Percentiles rank a stretch among this genome's conserved stretches.
These are phyloP conservation scores for Neoscytalidium dimidiatum DNA, from an alignment of 2,329 filamentous ascomycete species.

Conservation along the genomic window DNA sequence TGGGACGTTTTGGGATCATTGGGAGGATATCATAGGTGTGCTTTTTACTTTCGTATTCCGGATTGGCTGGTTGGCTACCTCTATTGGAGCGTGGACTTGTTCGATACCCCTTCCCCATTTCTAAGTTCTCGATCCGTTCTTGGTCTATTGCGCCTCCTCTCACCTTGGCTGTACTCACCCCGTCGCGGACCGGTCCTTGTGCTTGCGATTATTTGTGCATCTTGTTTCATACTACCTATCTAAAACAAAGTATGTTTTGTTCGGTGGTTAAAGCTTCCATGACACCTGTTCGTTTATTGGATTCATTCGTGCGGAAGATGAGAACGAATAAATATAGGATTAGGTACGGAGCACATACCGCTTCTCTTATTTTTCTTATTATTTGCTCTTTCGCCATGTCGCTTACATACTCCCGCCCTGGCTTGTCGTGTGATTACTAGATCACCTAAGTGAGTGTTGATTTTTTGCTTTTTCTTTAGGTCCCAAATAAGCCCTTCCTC, in stretches of 20 bases:
- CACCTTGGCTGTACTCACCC: neutral
- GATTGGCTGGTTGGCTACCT: constrained; percentile 11
- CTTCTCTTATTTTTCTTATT: neutral
- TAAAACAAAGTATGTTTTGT: neutral
- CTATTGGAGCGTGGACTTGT: constrained; percentile 12
- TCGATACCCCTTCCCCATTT: constrained; percentile 18
- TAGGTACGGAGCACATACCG: neutral
- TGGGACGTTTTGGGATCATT: neutral
- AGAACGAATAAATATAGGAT: neutral
- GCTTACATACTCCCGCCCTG: neutral
- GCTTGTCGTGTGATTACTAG: neutral
- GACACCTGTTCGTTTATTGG: neutral
- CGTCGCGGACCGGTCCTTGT: neutral
- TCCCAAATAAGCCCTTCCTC: neutral
- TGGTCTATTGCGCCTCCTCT: neutral
- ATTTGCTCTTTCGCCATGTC: neutral
- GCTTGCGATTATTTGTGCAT: neutral
- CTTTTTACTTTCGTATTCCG: constrained; percentile 4
- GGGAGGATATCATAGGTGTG: constrained; percentile 6
- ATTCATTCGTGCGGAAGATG: neutral
- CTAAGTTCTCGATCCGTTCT: neutral
- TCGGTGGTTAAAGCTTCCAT: neutral
- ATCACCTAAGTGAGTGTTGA: neutral
- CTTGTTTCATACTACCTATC: neutral
- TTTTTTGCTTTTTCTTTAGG: neutral